Conservation (phyloP, 2,329 filamentous ascomycete genomes). For the Fusarium robinianum region DNA sequence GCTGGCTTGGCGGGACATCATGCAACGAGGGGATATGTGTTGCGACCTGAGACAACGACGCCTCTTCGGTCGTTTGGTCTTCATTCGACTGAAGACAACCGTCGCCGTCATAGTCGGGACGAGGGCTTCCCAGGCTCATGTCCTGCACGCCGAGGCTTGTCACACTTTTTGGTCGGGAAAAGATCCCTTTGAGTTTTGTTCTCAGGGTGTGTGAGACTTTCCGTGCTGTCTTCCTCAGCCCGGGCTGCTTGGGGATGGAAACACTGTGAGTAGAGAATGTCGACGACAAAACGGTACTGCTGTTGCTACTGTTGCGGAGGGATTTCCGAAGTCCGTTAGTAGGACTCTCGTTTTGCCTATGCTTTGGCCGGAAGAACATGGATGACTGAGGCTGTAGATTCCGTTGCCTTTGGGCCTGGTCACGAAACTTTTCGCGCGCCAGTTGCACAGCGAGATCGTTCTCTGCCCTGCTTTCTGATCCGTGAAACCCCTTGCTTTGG, state of each 20-base stretch:
- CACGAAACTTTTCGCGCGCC: slow-evolving; percentile 44
- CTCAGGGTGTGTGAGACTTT: slow-evolving; percentile 66
- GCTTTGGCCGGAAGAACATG: slow-evolving; percentile 48
- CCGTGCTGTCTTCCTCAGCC: slow-evolving; percentile 57
- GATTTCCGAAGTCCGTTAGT: slow-evolving; percentile 54
- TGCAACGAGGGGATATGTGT: slow-evolving; percentile 58
- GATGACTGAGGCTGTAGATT: slow-evolving; percentile 49
- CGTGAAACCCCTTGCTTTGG: slow-evolving; percentile 30
- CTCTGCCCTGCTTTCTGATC: slow-evolving; percentile 23
- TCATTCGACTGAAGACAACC: slow-evolving; percentile 42
- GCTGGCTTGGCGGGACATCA: slow-evolving; percentile 50
- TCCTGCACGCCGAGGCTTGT: slow-evolving; percentile 15
- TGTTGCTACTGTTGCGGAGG: slow-evolving; percentile 52
- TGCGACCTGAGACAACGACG: slow-evolving; percentile 53
- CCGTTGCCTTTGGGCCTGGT: slow-evolving; percentile 42
- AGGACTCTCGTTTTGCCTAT: slow-evolving; percentile 40
- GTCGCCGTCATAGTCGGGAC: slow-evolving; percentile 36
- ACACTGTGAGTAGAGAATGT: slow-evolving; percentile 35
- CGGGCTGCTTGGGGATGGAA: slow-evolving; percentile 34
- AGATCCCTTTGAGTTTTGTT: slow-evolving; percentile 58
- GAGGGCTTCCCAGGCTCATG: slow-evolving; percentile 8
- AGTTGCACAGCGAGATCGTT: slow-evolving; percentile 45
- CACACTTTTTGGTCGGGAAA: slow-evolving; percentile 36
- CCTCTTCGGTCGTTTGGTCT: slow-evolving; percentile 45
- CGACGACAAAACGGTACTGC: slow-evolving; percentile 42